These are phyloP conservation scores for Castanea sativa DNA, from an alignment of 306 rosid genomes.

Conservation along the genomic window DNA sequence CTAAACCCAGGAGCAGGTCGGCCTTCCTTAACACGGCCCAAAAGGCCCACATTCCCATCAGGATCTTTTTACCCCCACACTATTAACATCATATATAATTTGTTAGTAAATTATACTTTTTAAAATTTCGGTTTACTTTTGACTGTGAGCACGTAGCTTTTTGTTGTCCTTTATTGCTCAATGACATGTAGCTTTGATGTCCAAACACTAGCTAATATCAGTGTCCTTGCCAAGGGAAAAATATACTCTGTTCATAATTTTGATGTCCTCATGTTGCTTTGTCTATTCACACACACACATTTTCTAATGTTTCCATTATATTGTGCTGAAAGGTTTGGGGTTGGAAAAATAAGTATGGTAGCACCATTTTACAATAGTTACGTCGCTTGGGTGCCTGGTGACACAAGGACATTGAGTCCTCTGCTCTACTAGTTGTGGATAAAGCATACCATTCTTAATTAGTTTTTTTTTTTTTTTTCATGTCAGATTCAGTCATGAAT, in stretches of 20 bases:
- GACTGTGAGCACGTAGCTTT: not conserved
- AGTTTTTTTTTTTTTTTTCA: not conserved
- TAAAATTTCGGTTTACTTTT: not conserved
- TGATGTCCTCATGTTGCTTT: not conserved
- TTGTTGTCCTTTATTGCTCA: not conserved
- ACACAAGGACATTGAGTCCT: too few species aligned
- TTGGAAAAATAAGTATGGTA: constrained; percentile 87
- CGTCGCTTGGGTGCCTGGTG: constrained; percentile 71
- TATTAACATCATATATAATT: too few species aligned
- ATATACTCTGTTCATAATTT: not conserved
- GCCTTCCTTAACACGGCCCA: too few species aligned
- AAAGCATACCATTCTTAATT: not conserved
- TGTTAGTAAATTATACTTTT: too few species aligned
- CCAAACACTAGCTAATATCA: constrained; percentile 3
- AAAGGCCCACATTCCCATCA: too few species aligned
- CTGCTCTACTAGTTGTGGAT: too few species aligned
- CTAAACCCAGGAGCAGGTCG: too few species aligned
- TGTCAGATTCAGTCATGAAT: not conserved
- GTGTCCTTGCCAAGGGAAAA: not conserved
- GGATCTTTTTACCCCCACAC: too few species aligned
- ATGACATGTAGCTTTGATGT: constrained; percentile 3
- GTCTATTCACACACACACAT: not conserved
- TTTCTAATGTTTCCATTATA: constrained; percentile 12
- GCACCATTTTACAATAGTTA: constrained; percentile 76
- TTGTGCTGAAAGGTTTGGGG: constrained; percentile 77